Evolutionary conservation across 805 yeast species (phyloP).

Genomic region (Candida lessepsii): DNA sequence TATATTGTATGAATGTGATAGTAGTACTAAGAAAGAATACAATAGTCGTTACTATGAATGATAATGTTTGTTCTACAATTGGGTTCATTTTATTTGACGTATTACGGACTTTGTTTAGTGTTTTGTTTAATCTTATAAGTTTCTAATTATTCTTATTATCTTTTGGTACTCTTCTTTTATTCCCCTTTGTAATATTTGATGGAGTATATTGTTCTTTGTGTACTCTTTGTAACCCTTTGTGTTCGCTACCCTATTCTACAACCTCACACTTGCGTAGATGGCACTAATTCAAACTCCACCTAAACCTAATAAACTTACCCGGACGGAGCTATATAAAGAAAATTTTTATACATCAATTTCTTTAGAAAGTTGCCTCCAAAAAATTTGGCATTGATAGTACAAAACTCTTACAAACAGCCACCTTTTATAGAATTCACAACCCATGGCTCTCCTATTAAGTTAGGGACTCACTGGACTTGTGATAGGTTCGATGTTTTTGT

Average conservation of each 20-base stretch:
- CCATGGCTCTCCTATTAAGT: slow-evolving; percentile 18
- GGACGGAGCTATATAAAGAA: slow-evolving; percentile 1
- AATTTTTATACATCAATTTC: neutral
- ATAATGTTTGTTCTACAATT: slow-evolving; percentile 8
- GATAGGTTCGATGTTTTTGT: neutral
- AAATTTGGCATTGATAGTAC: slow-evolving; percentile 15
- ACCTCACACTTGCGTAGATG: too few relatives aligned
- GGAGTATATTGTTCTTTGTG: too few relatives aligned
- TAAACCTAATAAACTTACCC: too few relatives aligned
- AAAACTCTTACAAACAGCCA: neutral
- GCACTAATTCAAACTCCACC: too few relatives aligned
- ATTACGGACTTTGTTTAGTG: neutral
- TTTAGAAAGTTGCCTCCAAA: slow-evolving; percentile 18
- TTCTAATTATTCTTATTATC: too few relatives aligned
- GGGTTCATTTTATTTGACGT: slow-evolving; percentile 1
- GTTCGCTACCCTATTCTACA: too few relatives aligned
- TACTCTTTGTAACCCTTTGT: too few relatives aligned
- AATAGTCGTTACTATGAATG: slow-evolving; percentile 13
- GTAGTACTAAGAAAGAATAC: slow-evolving; percentile 16
- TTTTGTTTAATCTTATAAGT: neutral
- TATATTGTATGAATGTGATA: slow-evolving; percentile 13
- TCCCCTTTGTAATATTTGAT: too few relatives aligned
- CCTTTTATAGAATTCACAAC: slow-evolving; percentile 4
- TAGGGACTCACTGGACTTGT: slow-evolving; percentile 14
- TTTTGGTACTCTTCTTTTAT: too few relatives aligned